phyloP scores from a whole-genome alignment of 2,329 filamentous ascomycete genomes.

The Talaromyces sp. region DNA sequence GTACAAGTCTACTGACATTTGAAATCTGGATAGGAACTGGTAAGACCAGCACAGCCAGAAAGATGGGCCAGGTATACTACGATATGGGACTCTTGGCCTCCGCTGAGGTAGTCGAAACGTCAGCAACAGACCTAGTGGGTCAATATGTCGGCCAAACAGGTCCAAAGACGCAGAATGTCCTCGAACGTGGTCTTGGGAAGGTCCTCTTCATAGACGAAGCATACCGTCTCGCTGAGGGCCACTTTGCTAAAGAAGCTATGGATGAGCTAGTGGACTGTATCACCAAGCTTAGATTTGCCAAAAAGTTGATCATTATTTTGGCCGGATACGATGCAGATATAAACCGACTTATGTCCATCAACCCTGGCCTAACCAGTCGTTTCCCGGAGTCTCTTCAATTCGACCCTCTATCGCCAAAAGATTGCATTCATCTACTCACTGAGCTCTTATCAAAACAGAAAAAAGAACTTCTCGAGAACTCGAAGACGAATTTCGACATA shows the following conservation, averaged over 20 bases:
- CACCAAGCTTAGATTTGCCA: conserved; percentile 53
- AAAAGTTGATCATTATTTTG: conserved; percentile 61
- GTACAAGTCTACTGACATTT: background rate
- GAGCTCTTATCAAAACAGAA: conserved; percentile 16
- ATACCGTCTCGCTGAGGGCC: conserved; percentile 56
- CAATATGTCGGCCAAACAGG: conserved; percentile 66
- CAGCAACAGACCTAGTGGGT: conserved; percentile 63
- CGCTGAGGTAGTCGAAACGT: conserved; percentile 59
- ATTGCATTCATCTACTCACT: conserved; percentile 47
- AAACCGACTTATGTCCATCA: conserved; percentile 56
- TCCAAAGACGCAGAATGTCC: conserved; percentile 56
- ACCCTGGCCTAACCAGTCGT: conserved; percentile 59
- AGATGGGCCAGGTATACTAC: conserved; percentile 71
- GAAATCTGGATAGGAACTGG: conserved; percentile 46
- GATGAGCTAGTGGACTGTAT: conserved; percentile 49
- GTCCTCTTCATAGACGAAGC: conserved; percentile 69
- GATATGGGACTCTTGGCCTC: conserved; percentile 64
- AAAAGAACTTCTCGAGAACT: conserved; percentile 17
- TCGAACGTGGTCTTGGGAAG: conserved; percentile 60
- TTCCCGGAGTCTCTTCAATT: conserved; percentile 62
- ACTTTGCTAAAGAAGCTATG: conserved; percentile 54
- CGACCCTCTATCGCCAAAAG: conserved; percentile 33
- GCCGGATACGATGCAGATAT: conserved; percentile 66
- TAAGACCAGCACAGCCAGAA: conserved; percentile 66
- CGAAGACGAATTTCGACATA: conserved; percentile 18